Conservation (phyloP, 148 eudicot genomes). For the Heliosperma pusillum region DNA sequence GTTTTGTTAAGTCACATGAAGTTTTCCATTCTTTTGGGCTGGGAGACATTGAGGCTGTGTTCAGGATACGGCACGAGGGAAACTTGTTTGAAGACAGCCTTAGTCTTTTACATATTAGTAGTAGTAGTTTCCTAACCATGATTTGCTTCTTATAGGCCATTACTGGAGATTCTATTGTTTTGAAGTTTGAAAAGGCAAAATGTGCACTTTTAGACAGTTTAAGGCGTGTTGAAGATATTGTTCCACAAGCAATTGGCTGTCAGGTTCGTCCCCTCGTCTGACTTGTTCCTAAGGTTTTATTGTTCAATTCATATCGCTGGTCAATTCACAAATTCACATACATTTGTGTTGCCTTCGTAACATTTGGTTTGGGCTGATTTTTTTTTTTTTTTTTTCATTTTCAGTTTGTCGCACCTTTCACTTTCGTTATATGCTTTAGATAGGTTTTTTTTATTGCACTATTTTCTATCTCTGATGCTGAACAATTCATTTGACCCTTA, state of each 20-base stretch:
- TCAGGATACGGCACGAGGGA: background rate
- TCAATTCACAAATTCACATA: no score
- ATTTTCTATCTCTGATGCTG: no score
- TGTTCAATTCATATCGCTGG: background rate
- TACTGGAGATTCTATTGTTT: conserved; percentile 84
- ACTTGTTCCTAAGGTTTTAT: background rate
- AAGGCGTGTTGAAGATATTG: conserved; percentile 82
- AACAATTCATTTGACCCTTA: no score
- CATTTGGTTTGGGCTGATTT: no score
- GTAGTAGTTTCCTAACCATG: conserved; percentile 11
- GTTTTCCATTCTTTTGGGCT: background rate
- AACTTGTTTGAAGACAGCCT: background rate
- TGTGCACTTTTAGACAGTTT: conserved; percentile 74
- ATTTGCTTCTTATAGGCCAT: conserved; percentile 62
- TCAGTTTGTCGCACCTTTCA: no score
- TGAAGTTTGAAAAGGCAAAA: conserved; percentile 89
- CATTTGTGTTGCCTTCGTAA: no score
- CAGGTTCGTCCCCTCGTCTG: conserved; percentile 49
- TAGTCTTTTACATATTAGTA: background rate
- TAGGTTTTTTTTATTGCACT: no score
- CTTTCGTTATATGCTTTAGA: no score
- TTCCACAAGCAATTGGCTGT: conserved; percentile 79
- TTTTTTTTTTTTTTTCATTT: no score
- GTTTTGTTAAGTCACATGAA: conserved; percentile 7
- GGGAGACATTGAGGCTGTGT: background rate